Evolutionary conservation across 495 filamentous ascomycete species (phyloP).

Genomic region (Hypomontagnella monticulosa): DNA sequence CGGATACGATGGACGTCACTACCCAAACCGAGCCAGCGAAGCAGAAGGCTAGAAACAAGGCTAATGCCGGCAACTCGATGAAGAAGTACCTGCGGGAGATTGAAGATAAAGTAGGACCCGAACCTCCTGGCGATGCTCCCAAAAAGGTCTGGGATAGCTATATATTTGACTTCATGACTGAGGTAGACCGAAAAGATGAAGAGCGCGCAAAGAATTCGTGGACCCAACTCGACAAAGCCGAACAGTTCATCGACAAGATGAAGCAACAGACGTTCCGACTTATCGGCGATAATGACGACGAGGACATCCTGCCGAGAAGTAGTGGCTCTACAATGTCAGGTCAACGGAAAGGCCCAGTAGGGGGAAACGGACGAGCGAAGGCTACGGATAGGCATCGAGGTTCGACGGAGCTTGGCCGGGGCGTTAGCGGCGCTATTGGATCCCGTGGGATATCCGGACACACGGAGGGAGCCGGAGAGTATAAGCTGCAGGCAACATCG

Average conservation of each 20-base stretch:
- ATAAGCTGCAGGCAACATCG: background rate
- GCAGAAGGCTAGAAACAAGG: background rate
- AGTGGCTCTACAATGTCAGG: background rate
- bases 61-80: background rate
- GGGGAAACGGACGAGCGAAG: background rate
- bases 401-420: too few species aligned
- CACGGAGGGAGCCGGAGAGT: background rate
- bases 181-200: background rate
- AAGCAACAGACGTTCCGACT: background rate
- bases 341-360: background rate
- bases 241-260: constrained; percentile 17
- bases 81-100: constrained; percentile 10
- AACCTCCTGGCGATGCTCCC: background rate
- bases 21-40: background rate
- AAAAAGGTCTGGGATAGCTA: constrained; percentile 15
- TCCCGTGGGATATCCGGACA: background rate
- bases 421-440: too few species aligned
- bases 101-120: constrained; percentile 6
- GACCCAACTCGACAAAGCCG: constrained; percentile 8
- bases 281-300: background rate
- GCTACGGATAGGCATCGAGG: background rate
- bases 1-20: background rate
- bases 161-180: background rate
- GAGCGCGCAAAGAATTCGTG: constrained; percentile 1
- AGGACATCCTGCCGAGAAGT: background rate